Percentiles rank a stretch among this genome's conserved stretches.
These are phyloP conservation scores for Mesembryanthemum crystallinum DNA, from an alignment of 148 eudicot genomes.

Conservation along the genomic window DNA sequence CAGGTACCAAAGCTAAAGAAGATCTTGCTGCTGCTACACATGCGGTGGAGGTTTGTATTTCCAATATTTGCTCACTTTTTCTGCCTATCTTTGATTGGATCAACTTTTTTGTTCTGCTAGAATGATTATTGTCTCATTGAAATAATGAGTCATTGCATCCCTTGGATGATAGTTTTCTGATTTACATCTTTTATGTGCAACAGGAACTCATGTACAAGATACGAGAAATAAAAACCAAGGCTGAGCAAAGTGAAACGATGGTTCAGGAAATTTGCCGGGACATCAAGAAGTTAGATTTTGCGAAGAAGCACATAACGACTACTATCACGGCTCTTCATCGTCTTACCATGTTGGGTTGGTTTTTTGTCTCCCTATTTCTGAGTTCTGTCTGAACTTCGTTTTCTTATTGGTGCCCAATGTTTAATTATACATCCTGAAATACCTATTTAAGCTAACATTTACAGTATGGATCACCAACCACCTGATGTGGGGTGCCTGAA, in stretches of 20 bases:
- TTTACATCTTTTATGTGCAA: constrained; percentile 7
- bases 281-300: constrained; percentile 94
- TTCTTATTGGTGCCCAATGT: background rate
- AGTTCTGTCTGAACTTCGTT: background rate
- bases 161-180: background rate
- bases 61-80: background rate
- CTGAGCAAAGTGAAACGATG: constrained; percentile 99
- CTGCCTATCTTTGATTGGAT: constrained; percentile 1
- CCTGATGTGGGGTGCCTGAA: background rate
- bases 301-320: constrained; percentile 95
- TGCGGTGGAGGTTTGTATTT: constrained; percentile 82
- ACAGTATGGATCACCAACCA: background rate
- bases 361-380: background rate
- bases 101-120: background rate
- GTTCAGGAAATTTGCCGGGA: constrained; percentile 99
- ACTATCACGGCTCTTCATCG: constrained; percentile 99
- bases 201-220: constrained; percentile 97
- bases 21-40: constrained; percentile 98
- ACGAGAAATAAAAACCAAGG: constrained; percentile 91
- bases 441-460: background rate
- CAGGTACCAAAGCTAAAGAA: constrained; percentile 96
- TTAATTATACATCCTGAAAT: background rate
- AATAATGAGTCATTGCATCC: background rate
- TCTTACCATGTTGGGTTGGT: constrained; percentile 92
- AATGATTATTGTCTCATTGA: background rate